Evolutionary conservation across 2,329 filamentous ascomycete species (phyloP), one percentile per base, ranked within the genome.

Genomic region (Exophiala alcalophila): DNA sequence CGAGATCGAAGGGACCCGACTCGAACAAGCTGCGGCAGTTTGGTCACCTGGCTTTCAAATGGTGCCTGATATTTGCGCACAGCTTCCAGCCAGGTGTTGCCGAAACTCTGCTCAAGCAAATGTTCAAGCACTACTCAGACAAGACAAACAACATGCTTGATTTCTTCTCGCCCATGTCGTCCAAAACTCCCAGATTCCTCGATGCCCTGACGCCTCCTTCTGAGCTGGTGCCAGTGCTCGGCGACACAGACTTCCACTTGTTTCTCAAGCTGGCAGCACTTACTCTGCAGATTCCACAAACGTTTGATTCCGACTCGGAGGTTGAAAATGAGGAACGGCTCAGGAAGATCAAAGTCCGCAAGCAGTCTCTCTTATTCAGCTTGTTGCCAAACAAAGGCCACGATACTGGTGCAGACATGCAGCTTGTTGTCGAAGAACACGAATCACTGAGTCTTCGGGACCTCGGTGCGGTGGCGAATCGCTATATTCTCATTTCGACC

Each of bases 101-200:
- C 16, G 44, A 54, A 24, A 36, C 43, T 27, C 26, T 54, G 12
- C 29, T 51, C 7, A 50, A 49, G 26, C 32, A 47, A 26, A 37
- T 51, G 36, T 51, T 54, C 45, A 51, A 50, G 21, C 31, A 44
- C 12, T 54, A 52, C 31, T 48, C 42, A 8, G 31, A 49, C 27
- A 47, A 42, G 32, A 33, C 44, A n/a, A 49, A 44, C 41, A 47
- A 50, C 19, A 54, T 54, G 51, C 38, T 49, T 7, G 45, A 51
- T 14, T 39, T 54, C 25, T 54, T 54, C 20, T 26, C 33, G 10
- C 14, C 9, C 5, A 33, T 24, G 18, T 26, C 28, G 8, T 26
- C 16, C n/a, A 24, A 25, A 12, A 28, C 34, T 4, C 45, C 49
- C 8, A 8, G 18, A 15, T 52, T 52, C 29, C 42, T 52, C 10